These are phyloP conservation scores for Trichoderma asperelloides DNA, from an alignment of 495 filamentous ascomycete species.

Conservation along the genomic window DNA sequence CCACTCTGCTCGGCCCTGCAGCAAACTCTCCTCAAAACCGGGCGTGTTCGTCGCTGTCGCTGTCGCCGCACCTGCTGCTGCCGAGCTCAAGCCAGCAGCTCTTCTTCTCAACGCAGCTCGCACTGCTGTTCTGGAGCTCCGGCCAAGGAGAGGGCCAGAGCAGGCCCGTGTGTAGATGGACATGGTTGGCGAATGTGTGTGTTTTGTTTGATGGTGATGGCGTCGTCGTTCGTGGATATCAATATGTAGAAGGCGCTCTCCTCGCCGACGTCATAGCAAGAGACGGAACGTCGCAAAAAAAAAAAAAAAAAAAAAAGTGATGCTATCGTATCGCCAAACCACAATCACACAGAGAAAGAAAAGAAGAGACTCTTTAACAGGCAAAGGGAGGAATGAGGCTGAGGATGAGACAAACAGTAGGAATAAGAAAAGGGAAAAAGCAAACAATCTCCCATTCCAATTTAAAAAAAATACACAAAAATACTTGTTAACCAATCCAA, in stretches of 20 bases:
- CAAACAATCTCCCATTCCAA: neutral
- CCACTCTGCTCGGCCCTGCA: neutral
- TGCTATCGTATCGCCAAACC: no score
- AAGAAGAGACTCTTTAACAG: no score
- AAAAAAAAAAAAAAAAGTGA: no score
- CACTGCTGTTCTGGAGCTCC: neutral
- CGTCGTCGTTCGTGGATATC: neutral
- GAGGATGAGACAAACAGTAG: no score
- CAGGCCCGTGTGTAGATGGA: neutral
- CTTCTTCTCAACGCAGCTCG: neutral
- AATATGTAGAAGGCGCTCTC: no score
- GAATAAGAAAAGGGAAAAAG: no score
- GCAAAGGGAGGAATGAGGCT: no score
- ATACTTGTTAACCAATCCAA: neutral
- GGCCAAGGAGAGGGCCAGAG: neutral
- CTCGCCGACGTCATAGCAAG: no score
- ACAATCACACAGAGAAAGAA: no score
- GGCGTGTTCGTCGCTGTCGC: neutral
- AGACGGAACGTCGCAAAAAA: no score
- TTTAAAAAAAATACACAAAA: neutral
- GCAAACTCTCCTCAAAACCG: neutral
- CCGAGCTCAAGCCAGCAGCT: neutral
- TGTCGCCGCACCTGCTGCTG: neutral
- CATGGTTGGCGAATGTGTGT: neutral
- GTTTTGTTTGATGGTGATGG: neutral